Evolutionary conservation across 129 eudicot genomes (phyloP).

Genomic region (Centrapalus pauciflorus): DNA sequence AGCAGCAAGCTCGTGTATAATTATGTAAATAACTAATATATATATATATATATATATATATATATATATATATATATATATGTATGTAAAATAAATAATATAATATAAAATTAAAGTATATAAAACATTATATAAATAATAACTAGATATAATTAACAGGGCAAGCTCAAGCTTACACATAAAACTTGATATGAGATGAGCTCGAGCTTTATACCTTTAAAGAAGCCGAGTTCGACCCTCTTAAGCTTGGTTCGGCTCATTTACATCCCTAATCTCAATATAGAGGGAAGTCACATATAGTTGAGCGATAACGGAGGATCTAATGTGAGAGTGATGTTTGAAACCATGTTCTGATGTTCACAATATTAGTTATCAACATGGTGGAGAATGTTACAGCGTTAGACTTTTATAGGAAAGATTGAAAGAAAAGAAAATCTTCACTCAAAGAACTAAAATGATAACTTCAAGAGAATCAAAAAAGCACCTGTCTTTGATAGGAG

Average conservation of each 20-base stretch:
- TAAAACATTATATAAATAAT: too few species aligned
- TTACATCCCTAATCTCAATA: not conserved
- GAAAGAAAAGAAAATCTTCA: not conserved
- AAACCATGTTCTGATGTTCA: not conserved
- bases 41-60: too few species aligned
- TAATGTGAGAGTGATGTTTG: not conserved
- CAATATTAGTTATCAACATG: not conserved
- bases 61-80: too few species aligned
- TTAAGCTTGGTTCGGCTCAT: not conserved
- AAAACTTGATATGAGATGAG: too few species aligned
- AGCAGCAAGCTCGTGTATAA: too few species aligned
- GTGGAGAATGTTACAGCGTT: not conserved
- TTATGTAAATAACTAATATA: too few species aligned
- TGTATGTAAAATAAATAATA: too few species aligned
- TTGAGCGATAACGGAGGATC: not conserved
- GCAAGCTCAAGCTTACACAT: too few species aligned
- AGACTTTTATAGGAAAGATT: not conserved
- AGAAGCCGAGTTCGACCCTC: not conserved
- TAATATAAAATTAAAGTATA: too few species aligned
- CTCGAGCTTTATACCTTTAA: too few species aligned
- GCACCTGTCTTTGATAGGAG: not conserved
- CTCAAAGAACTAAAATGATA: too few species aligned
- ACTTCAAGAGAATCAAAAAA: not conserved
- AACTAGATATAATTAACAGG: too few species aligned
- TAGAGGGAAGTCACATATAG: not conserved